Conservation (phyloP, 2,329 filamentous ascomycete genomes). For the Alternaria viburni region DNA sequence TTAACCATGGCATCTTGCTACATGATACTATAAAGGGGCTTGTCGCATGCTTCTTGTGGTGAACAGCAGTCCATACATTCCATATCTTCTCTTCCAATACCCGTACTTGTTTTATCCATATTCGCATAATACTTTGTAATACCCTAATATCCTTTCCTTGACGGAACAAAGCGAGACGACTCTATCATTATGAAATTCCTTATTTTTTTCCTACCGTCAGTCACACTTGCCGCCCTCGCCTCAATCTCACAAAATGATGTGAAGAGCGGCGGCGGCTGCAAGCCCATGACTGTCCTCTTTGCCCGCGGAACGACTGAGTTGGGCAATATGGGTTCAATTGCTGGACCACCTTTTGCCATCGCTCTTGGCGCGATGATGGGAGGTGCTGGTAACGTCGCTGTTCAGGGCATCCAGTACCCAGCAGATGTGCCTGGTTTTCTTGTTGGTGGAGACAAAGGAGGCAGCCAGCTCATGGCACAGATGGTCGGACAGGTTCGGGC, state of each 20-base stretch:
- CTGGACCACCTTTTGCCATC: slow-evolving; percentile 60
- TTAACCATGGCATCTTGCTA: neutral
- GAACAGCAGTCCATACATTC: neutral
- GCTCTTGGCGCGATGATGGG: slow-evolving; percentile 50
- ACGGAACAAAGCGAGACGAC: neutral
- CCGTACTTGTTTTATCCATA: neutral
- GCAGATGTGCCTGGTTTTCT: slow-evolving; percentile 56
- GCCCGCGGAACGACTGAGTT: slow-evolving; percentile 62
- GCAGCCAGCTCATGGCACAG: slow-evolving; percentile 54
- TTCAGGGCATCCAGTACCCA: slow-evolving; percentile 63
- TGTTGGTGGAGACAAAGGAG: slow-evolving; percentile 53
- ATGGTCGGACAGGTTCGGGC: slow-evolving; percentile 48
- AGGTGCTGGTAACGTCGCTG: slow-evolving; percentile 52
- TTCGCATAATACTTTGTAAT: neutral
- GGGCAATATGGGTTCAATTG: slow-evolving; percentile 59
- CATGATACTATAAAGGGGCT: neutral
- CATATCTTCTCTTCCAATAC: neutral
- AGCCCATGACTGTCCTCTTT: slow-evolving; percentile 60
- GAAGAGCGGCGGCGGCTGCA: slow-evolving; percentile 45
- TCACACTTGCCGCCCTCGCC: slow-evolving; percentile 26
- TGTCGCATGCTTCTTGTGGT: neutral
- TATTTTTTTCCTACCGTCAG: slow-evolving; percentile 14
- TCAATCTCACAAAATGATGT: slow-evolving; percentile 36
- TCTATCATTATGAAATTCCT: slow-evolving; percentile 22
- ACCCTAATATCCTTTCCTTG: neutral